Conservation (phyloP, 108 stramenopile genomes). For the Nitzschia inconspicua region DNA sequence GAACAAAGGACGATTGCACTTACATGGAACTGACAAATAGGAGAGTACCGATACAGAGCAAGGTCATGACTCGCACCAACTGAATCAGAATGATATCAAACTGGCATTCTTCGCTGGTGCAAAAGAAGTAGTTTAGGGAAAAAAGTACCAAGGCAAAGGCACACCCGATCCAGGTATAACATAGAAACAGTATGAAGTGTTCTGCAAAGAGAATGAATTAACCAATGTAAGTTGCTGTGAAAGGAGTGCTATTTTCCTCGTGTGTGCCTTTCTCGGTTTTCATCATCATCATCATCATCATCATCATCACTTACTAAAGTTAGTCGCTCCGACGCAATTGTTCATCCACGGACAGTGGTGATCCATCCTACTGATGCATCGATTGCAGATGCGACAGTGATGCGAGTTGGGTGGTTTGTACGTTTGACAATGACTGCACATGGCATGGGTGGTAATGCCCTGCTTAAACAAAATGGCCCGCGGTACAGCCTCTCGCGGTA, state of each 20-base stretch:
- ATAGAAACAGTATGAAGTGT: constrained; percentile 74
- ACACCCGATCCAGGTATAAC: constrained; percentile 73
- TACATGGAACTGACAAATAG: constrained; percentile 77
- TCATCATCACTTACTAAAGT: constrained; percentile 61
- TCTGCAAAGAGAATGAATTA: constrained; percentile 26
- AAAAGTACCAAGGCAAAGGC: constrained; percentile 62
- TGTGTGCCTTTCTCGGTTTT: too few species aligned
- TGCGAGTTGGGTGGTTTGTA: constrained; percentile 91
- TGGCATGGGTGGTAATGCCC: constrained; percentile 36
- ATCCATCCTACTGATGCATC: constrained; percentile 91
- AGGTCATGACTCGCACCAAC: constrained; percentile 64
- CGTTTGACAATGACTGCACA: constrained; percentile 87
- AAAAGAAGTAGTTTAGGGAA: constrained; percentile 74
- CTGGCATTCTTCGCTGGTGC: constrained; percentile 59
- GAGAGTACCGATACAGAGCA: constrained; percentile 57
- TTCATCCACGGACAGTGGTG: constrained; percentile 94
- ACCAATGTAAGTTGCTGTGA: too few species aligned
- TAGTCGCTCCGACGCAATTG: constrained; percentile 91
- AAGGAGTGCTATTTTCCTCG: too few species aligned
- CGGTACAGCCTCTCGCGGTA: constrained; percentile 71
- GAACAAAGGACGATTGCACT: too few species aligned
- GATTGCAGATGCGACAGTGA: constrained; percentile 94
- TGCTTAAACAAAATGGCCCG: constrained; percentile 33
- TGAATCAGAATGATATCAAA: constrained; percentile 55
- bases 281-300: too few species aligned